Percentiles rank a stretch among this genome's conserved stretches.
Evolutionary conservation across 225 moss, liverwort and hornwort species (phyloP).

Genomic region (Marchantia paleacea): DNA sequence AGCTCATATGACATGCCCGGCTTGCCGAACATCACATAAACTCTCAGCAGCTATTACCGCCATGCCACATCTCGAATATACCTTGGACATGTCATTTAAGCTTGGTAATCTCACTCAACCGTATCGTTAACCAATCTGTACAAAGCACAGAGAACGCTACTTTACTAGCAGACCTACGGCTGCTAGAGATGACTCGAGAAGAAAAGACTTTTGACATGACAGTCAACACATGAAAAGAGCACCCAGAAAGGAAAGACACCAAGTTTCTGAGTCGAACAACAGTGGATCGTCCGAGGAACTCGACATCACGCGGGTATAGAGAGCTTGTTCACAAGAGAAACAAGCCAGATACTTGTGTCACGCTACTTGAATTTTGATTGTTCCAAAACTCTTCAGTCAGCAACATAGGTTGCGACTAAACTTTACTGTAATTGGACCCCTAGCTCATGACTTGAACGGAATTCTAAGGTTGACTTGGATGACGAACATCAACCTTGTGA

Average conservation of each 20-base stretch:
- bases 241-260: neutral
- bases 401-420: neutral
- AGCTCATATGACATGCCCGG: constrained; percentile 50
- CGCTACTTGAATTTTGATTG: neutral
- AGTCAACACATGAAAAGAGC: neutral
- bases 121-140: constrained; percentile 17
- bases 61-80: constrained; percentile 1
- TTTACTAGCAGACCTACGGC: neutral
- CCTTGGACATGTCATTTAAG: constrained; percentile 42
- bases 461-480: neutral
- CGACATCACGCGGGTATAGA: neutral
- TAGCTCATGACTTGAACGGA: neutral
- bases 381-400: neutral
- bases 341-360: neutral
- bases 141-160: neutral
- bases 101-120: constrained; percentile 59
- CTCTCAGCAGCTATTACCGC: constrained; percentile 14
- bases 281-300: neutral
- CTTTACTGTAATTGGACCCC: neutral
- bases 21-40: constrained; percentile 5
- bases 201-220: too few species aligned
- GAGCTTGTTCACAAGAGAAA: neutral
- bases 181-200: neutral
- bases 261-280: neutral
- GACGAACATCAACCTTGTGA: neutral